These are phyloP conservation scores for Angophora floribunda DNA, from an alignment of 345 rosid genomes.

Conservation along the genomic window DNA sequence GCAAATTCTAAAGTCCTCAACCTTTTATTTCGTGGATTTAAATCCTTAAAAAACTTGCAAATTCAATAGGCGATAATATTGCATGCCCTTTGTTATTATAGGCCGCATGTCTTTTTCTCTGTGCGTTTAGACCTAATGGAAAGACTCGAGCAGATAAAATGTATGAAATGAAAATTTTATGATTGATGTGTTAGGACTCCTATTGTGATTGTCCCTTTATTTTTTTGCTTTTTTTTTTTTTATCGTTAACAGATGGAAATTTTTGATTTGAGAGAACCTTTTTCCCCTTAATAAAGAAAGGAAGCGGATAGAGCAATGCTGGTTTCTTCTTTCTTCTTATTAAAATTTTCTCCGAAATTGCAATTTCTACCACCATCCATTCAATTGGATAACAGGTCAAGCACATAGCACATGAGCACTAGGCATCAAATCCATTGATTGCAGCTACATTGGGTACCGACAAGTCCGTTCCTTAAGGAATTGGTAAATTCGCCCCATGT, in stretches of 20 bases:
- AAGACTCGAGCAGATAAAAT: neutral
- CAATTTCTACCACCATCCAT: too few relatives aligned
- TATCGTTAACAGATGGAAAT: neutral
- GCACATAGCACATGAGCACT: neutral
- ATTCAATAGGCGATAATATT: neutral
- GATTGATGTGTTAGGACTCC: neutral
- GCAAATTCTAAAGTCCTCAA: neutral
- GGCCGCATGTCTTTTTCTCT: neutral
- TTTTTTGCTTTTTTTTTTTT: too few relatives aligned
- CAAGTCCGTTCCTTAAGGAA: neutral
- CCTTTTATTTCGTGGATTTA: neutral
- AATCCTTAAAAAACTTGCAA: neutral
- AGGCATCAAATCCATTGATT: neutral
- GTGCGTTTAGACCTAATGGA: neutral
- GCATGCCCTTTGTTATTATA: neutral
- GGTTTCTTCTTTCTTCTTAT: neutral
- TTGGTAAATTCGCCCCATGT: neutral
- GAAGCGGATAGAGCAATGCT: neutral
- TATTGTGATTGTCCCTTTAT: neutral
- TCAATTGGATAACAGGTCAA: neutral
- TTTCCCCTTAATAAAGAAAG: too few relatives aligned
- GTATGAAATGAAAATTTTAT: neutral
- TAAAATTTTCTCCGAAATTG: too few relatives aligned
- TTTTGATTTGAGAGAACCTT: neutral
- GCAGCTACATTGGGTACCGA: neutral